Evolutionary conservation across 1,284 basidiomycete species (phyloP).

Genomic region (Pseudozyma tsukubaensis): DNA sequence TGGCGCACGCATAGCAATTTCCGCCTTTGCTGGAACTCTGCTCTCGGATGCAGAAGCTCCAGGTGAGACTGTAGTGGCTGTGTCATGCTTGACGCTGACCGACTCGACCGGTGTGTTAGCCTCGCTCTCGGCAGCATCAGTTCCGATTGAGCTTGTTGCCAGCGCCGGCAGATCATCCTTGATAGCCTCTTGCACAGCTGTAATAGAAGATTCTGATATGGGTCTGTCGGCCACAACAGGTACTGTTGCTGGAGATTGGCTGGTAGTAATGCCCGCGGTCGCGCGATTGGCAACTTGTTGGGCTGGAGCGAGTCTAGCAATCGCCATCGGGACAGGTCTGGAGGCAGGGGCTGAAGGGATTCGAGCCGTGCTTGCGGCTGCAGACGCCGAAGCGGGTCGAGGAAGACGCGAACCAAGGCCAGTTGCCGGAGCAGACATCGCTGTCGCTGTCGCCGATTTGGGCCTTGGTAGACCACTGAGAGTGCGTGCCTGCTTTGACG

Average conservation of each 20-base stretch:
- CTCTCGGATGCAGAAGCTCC: too few relatives aligned
- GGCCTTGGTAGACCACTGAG: slow-evolving; percentile 38
- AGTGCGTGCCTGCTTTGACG: slow-evolving; percentile 23
- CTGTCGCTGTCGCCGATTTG: slow-evolving; percentile 7
- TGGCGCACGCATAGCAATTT: too few relatives aligned
- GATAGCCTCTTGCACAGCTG: not conserved
- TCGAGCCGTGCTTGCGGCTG: slow-evolving; percentile 3
- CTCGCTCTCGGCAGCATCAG: not conserved
- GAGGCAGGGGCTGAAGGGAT: not conserved
- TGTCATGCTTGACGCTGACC: not conserved
- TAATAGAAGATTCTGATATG: not conserved
- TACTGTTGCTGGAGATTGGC: not conserved
- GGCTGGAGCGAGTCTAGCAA: slow-evolving; percentile 31
- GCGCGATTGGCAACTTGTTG: slow-evolving; percentile 12
- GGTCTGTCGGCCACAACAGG: not conserved
- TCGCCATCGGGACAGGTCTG: slow-evolving; percentile 39
- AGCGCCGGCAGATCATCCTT: not conserved
- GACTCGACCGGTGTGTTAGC: not conserved
- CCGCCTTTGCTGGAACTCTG: too few relatives aligned
- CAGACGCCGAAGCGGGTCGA: slow-evolving; percentile 23
- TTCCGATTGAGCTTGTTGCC: not conserved
- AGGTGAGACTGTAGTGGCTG: too few relatives aligned
- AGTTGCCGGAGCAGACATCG: not conserved
- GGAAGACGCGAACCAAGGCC: slow-evolving; percentile 39
- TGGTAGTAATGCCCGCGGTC: not conserved